Evolutionary conservation across 2,329 filamentous ascomycete genomes (phyloP).

Genomic region (Colletotrichum sp.): DNA sequence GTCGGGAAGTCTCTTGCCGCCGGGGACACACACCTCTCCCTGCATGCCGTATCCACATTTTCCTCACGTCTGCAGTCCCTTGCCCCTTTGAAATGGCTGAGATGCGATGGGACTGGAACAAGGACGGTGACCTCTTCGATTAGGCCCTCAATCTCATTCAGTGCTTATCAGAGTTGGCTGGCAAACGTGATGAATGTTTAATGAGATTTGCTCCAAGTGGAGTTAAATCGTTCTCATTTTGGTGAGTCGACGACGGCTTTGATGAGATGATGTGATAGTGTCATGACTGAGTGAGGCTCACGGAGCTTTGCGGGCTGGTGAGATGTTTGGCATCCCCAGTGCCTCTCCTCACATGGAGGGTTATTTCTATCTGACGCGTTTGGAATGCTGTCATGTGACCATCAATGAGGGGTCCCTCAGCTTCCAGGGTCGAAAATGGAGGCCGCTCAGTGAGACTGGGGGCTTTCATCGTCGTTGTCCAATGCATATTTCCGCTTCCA

Average conservation of each 20-base stretch:
- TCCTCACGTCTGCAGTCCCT: neutral
- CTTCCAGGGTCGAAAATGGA: neutral
- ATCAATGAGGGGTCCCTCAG: too few relatives aligned
- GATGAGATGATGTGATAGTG: neutral
- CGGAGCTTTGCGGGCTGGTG: neutral
- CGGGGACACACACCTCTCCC: neutral
- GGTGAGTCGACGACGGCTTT: neutral
- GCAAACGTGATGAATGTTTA: neutral
- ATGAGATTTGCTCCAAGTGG: neutral
- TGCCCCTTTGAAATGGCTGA: neutral
- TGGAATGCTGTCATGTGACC: neutral
- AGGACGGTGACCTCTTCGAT: accelerated
- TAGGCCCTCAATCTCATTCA: neutral
- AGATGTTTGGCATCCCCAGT: neutral
- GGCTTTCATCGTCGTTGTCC: neutral
- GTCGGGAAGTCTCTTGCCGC: neutral
- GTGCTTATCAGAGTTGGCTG: neutral
- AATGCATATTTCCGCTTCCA: neutral
- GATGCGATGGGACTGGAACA: neutral
- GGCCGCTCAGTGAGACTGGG: accelerated
- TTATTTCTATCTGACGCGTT: neutral
- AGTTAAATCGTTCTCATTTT: neutral
- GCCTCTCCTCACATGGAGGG: neutral
- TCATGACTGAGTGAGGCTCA: neutral
- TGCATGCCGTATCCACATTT: neutral